These are phyloP conservation scores for Microsporum ferrugineum DNA, from an alignment of 2,329 filamentous ascomycete species.

Conservation along the genomic window DNA sequence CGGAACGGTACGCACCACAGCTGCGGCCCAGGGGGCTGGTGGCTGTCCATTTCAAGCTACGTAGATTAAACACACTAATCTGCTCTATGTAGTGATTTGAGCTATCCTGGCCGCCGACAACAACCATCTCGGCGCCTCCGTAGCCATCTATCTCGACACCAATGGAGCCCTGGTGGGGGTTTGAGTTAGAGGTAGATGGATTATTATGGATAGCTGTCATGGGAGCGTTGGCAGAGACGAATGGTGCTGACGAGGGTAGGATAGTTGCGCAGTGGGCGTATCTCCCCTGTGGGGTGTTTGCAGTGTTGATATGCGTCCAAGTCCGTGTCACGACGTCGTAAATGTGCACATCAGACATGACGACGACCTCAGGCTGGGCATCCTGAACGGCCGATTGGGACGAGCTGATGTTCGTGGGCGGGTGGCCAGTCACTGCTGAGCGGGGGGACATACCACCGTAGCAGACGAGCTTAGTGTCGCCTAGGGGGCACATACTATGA, in stretches of 20 bases:
- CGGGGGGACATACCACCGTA: slow-evolving; percentile 96
- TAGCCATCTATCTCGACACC: slow-evolving; percentile 81
- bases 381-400: slow-evolving; percentile 39
- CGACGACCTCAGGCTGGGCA: slow-evolving; percentile 72
- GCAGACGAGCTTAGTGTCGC: slow-evolving; percentile 92
- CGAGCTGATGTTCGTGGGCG: slow-evolving; percentile 31
- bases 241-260: slow-evolving; percentile 73
- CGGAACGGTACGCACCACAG: slow-evolving; percentile 91
- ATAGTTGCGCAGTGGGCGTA: slow-evolving; percentile 96
- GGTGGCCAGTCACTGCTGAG: slow-evolving; percentile 37
- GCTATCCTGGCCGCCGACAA: slow-evolving; percentile 91
- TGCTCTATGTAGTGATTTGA: slow-evolving; percentile 99
- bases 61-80: slow-evolving; percentile 93
- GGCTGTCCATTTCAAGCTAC: slow-evolving; percentile 89
- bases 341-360: slow-evolving; percentile 97
- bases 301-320: slow-evolving; percentile 74
- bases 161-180: slow-evolving; percentile 75
- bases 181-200: slow-evolving; percentile 64
- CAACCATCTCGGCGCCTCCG: slow-evolving; percentile 91
- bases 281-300: slow-evolving; percentile 77
- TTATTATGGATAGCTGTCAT: slow-evolving; percentile 84
- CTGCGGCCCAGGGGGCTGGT: slow-evolving; percentile 79
- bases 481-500: slow-evolving; percentile 86
- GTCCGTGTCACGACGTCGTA: slow-evolving; percentile 72
- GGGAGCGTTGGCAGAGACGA: slow-evolving; percentile 72